phyloP scores from a whole-genome alignment of 2,329 filamentous ascomycete species.

The Metarhizium anisopliae region DNA sequence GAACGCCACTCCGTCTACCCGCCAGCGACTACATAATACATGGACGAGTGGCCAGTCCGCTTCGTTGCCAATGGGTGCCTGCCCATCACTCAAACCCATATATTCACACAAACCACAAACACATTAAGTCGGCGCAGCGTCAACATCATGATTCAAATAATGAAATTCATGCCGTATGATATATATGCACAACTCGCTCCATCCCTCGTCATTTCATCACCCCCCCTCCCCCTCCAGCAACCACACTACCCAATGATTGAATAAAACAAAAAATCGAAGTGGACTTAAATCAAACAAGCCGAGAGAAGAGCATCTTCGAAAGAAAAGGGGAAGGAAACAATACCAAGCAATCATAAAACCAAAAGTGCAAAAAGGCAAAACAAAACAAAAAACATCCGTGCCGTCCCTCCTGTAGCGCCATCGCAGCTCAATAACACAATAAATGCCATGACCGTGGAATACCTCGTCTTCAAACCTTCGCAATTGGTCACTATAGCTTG shows the following conservation, averaged over 20 bases:
- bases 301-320: not conserved
- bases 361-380: not conserved
- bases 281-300: not conserved
- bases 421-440: not conserved
- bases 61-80: no score
- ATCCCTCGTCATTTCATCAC: not conserved
- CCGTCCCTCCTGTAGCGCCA: conserved; percentile 2
- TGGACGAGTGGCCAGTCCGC: no score
- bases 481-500: not conserved
- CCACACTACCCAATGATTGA: conserved; percentile 10
- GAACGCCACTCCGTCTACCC: no score
- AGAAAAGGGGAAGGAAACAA: not conserved
- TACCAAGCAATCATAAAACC: conserved; percentile 2
- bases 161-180: conserved; percentile 7
- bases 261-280: conserved; percentile 6
- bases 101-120: no score
- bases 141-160: not conserved
- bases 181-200: conserved; percentile 3
- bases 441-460: not conserved
- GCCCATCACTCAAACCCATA: no score
- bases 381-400: not conserved
- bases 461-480: not conserved
- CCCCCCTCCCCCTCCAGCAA: not conserved
- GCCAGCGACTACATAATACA: no score
- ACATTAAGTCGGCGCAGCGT: no score